A percentile compares a stretch with the other conserved stretches of the same genome.
phyloP scores from a whole-genome alignment of 805 yeast species.

The Ascoidea tarda region DNA sequence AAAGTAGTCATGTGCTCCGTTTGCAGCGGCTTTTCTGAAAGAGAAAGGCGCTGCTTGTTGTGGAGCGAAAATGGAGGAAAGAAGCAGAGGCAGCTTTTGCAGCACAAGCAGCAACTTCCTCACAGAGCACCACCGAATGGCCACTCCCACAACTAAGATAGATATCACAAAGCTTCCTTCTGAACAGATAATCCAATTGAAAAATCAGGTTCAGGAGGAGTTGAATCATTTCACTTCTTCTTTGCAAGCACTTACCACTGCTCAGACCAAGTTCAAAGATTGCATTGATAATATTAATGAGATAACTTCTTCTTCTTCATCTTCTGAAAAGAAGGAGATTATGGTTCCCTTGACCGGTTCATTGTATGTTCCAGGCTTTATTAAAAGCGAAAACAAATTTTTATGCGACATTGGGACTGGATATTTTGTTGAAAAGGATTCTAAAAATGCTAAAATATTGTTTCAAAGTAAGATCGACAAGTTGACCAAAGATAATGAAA shows the following conservation, averaged over 20 bases:
- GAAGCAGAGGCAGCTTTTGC: too few relatives aligned
- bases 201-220: slow-evolving; percentile 74
- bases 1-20: too few relatives aligned
- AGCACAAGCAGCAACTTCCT: too few relatives aligned
- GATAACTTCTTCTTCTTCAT: slow-evolving; percentile 20
- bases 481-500: slow-evolving; percentile 55
- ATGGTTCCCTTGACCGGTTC: slow-evolving; percentile 85
- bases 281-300: slow-evolving; percentile 59
- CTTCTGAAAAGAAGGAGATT: slow-evolving; percentile 33
- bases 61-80: too few relatives aligned
- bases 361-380: slow-evolving; percentile 76
- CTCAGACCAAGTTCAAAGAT: slow-evolving; percentile 69
- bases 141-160: slow-evolving; percentile 20
- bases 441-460: slow-evolving; percentile 51
- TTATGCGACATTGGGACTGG: slow-evolving; percentile 96
- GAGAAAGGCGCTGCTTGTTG: too few relatives aligned
- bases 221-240: slow-evolving; percentile 78
- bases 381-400: slow-evolving; percentile 49
- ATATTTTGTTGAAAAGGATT: slow-evolving; percentile 73
- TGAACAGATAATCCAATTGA: slow-evolving; percentile 74
- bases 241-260: slow-evolving; percentile 67
- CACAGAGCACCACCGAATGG: neutral
- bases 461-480: slow-evolving; percentile 64
- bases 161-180: slow-evolving; percentile 63
- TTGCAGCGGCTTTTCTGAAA: too few relatives aligned